phyloP scores from a whole-genome alignment of 2,329 filamentous ascomycete genomes.

The Aspergillus amoenus region DNA sequence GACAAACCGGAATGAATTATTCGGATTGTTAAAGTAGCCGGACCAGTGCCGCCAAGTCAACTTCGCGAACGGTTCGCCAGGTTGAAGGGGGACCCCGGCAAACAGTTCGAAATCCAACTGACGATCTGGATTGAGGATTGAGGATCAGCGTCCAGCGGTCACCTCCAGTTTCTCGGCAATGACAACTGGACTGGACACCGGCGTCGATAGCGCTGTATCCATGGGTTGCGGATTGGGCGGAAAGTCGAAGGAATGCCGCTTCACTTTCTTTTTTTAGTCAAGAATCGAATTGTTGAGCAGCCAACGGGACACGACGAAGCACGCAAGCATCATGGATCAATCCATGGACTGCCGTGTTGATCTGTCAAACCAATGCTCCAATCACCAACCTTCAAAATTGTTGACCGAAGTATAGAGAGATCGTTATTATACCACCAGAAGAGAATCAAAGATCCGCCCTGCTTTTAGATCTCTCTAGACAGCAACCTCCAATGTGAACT shows the following conservation, averaged over 20 bases:
- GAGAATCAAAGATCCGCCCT: no score
- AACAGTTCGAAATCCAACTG: not conserved
- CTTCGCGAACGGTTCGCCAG: not conserved
- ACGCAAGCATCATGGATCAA: not conserved
- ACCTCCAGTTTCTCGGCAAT: not conserved
- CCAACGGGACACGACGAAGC: not conserved
- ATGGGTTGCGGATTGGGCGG: conserved; percentile 1
- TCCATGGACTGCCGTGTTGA: not conserved
- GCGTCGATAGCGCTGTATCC: not conserved
- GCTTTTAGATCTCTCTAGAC: no score
- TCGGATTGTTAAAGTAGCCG: not conserved
- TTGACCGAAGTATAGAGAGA: not conserved
- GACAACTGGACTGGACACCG: not conserved
- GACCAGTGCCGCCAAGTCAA: not conserved
- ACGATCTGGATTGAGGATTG: not conserved
- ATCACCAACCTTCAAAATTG: not conserved
- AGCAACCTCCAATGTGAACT: no score
- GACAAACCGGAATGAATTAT: not conserved
- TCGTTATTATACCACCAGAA: no score
- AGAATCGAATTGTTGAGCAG: not conserved
- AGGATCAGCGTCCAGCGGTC: not conserved
- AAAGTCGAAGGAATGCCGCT: conserved; percentile 7
- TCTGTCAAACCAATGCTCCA: not conserved
- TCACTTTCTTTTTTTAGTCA: conserved; percentile 9
- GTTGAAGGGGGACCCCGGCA: not conserved